Conservation (phyloP, 202 grass and related monocot species). For the Zizania palustris region DNA sequence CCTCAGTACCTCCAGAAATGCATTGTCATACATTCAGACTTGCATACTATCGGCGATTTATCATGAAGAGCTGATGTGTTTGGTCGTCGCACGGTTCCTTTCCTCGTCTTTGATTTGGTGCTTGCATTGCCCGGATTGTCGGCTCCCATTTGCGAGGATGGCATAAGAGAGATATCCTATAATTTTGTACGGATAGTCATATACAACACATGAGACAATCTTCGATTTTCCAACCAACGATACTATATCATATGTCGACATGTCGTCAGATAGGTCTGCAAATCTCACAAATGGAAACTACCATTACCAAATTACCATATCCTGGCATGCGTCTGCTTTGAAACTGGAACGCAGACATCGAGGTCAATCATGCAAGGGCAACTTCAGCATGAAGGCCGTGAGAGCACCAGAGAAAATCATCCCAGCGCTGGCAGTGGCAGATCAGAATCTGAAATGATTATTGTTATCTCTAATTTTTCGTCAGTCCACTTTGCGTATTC, state of each 20-base stretch:
- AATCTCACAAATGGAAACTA: background rate
- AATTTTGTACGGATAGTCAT: background rate
- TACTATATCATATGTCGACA: too few species aligned
- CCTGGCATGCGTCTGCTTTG: background rate
- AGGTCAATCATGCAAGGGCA: conserved; percentile 16
- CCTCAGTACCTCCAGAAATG: background rate
- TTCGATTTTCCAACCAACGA: too few species aligned
- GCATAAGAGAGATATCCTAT: background rate
- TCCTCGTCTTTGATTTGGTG: background rate
- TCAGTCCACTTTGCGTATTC: background rate
- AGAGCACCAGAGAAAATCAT: background rate
- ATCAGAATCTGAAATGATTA: conserved; percentile 29
- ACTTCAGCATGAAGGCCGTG: conserved; percentile 1
- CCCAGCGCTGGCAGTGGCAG: background rate
- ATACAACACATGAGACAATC: too few species aligned
- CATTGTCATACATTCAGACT: too few species aligned
- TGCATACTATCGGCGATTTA: background rate
- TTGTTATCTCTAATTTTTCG: background rate
- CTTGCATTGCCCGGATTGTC: background rate
- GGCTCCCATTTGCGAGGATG: background rate
- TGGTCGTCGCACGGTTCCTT: background rate
- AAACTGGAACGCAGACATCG: conserved; percentile 3
- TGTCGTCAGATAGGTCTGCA: too few species aligned
- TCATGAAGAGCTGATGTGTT: background rate
- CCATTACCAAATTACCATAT: background rate